These are phyloP conservation scores for Artemisia annua DNA, from an alignment of 129 eudicot species.

Conservation along the genomic window DNA sequence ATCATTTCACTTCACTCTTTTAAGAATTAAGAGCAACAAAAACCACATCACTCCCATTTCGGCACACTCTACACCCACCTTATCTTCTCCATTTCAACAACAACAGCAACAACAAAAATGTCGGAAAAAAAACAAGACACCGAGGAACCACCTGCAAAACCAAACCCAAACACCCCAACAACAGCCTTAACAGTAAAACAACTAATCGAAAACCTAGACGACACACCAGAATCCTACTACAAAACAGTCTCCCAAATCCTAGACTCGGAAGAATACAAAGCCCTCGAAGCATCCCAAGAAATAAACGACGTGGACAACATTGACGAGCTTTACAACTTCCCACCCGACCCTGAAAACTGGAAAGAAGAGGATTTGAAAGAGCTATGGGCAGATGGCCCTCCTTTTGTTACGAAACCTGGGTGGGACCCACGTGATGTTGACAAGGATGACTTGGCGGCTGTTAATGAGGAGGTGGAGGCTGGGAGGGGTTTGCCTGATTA, in stretches of 20 bases:
- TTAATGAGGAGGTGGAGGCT: slow-evolving; percentile 41
- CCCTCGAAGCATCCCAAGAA: slow-evolving; percentile 34
- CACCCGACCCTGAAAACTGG: slow-evolving; percentile 77
- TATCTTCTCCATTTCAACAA: not conserved
- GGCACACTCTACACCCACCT: slow-evolving; percentile 7
- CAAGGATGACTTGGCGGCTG: slow-evolving; percentile 40
- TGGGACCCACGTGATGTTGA: slow-evolving; percentile 70
- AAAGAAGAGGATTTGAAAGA: slow-evolving; percentile 74
- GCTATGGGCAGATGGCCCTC: slow-evolving; percentile 77
- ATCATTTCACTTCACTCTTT: too few relatives aligned
- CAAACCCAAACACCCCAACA: slow-evolving; percentile 1
- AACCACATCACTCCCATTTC: slow-evolving; percentile 9
- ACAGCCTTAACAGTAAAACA: not conserved
- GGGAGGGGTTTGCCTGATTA: slow-evolving; percentile 55
- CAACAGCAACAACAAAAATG: slow-evolving; percentile 25
- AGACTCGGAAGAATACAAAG: slow-evolving; percentile 31
- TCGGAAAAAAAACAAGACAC: slow-evolving; percentile 15
- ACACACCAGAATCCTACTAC: slow-evolving; percentile 24
- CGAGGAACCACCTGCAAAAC: not conserved
- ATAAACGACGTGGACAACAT: slow-evolving; percentile 27
- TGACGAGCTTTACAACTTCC: slow-evolving; percentile 54
- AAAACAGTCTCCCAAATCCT: slow-evolving; percentile 24
- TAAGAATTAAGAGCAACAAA: too few relatives aligned
- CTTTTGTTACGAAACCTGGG: slow-evolving; percentile 43
- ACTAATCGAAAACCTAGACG: slow-evolving; percentile 6